Evolutionary conservation across 768 basidiomycete species (phyloP).

Genomic region (Psilocybe cubensis): DNA sequence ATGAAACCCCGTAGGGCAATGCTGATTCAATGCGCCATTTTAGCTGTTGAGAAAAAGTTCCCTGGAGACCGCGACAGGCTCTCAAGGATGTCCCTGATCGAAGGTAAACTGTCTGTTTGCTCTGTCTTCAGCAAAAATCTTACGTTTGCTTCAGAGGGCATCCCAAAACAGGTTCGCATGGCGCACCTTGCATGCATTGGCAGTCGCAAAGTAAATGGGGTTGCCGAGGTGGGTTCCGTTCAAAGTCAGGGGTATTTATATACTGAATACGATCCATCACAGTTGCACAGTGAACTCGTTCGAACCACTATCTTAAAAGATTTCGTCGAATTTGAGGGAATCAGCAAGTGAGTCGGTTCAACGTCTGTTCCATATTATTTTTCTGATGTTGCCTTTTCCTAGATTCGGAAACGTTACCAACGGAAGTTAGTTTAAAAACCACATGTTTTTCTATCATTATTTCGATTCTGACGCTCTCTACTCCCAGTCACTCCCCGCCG

Average conservation of each 20-base stretch:
- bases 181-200: slow-evolving; percentile 91
- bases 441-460: neutral
- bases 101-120: slow-evolving; percentile 50
- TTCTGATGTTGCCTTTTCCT: neutral
- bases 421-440: slow-evolving; percentile 64
- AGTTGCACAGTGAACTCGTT: slow-evolving; percentile 90
- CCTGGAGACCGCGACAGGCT: slow-evolving; percentile 85
- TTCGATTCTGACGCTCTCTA: neutral
- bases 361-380: neutral
- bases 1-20: neutral
- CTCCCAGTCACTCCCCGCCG: slow-evolving; percentile 85
- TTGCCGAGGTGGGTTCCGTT: slow-evolving; percentile 69
- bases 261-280: neutral
- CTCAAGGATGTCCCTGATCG: slow-evolving; percentile 88
- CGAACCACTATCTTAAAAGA: slow-evolving; percentile 84
- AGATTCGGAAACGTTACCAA: slow-evolving; percentile 93
- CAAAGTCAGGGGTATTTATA: neutral
- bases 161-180: slow-evolving; percentile 88
- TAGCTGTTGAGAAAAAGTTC: slow-evolving; percentile 87
- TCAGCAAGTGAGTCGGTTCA: slow-evolving; percentile 64
- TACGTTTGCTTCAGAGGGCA: slow-evolving; percentile 60
- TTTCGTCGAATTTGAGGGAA: slow-evolving; percentile 91
- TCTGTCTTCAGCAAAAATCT: neutral
- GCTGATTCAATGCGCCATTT: neutral
- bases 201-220: slow-evolving; percentile 91